These are phyloP conservation scores for Candolleomyces aberdarensis DNA, from an alignment of 768 basidiomycete species.

Conservation along the genomic window DNA sequence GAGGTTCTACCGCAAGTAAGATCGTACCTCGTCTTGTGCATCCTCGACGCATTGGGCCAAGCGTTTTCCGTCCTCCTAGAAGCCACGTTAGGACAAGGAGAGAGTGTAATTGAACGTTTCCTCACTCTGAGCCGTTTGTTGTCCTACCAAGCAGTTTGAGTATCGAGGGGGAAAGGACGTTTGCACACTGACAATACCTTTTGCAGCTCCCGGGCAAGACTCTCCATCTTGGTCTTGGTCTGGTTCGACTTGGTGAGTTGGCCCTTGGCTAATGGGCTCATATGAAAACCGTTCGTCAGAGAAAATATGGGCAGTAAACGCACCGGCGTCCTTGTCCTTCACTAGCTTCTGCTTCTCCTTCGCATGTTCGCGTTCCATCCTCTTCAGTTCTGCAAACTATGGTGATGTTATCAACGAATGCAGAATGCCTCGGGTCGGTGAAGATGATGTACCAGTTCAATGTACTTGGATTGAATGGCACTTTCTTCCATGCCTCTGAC, in stretches of 20 bases:
- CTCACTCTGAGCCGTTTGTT: slow-evolving; percentile 84
- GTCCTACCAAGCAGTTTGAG: slow-evolving; percentile 48
- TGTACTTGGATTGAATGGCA: slow-evolving; percentile 81
- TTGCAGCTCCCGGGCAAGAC: slow-evolving; percentile 83
- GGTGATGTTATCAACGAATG: slow-evolving; percentile 15
- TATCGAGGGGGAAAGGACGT: background rate
- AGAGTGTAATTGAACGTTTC: slow-evolving; percentile 8
- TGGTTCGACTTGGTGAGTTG: slow-evolving; percentile 87
- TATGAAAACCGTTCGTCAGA: background rate
- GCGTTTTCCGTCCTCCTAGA: slow-evolving; percentile 82
- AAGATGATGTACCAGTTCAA: slow-evolving; percentile 67
- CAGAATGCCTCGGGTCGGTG: slow-evolving; percentile 13
- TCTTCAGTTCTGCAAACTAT: slow-evolving; percentile 86
- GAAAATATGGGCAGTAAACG: slow-evolving; percentile 2
- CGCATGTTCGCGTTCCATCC: slow-evolving; percentile 82
- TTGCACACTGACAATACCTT: slow-evolving; percentile 51
- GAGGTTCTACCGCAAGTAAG: background rate
- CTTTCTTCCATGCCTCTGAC: slow-evolving; percentile 83
- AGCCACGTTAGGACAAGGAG: slow-evolving; percentile 18
- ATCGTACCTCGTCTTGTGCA: slow-evolving; percentile 76
- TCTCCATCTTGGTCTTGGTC: slow-evolving; percentile 88
- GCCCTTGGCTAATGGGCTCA: slow-evolving; percentile 56
- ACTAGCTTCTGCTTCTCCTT: slow-evolving; percentile 90
- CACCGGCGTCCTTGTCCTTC: slow-evolving; percentile 90
- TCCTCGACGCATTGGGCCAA: slow-evolving; percentile 79